phyloP scores from a whole-genome alignment of 768 basidiomycete species.

The Mycena rosella region DNA sequence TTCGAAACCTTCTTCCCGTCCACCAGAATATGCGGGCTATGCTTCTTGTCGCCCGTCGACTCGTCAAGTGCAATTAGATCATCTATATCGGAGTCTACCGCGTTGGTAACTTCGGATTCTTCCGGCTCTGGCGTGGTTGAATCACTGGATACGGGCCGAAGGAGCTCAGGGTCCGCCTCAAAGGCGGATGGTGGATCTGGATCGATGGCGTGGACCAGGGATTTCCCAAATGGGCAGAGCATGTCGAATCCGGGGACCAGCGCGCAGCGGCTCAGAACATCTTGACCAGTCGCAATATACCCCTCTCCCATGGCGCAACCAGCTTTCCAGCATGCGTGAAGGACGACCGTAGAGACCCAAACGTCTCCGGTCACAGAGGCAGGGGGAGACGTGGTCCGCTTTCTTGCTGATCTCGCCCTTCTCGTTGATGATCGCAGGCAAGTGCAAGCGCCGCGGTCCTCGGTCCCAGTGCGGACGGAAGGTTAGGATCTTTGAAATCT shows the following conservation, averaged over 20 bases:
- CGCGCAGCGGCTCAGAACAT: too few relatives aligned
- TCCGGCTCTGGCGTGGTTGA: not conserved
- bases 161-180: too few relatives aligned
- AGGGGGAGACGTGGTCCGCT: slow-evolving; percentile 52
- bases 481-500: slow-evolving; percentile 52
- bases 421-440: slow-evolving; percentile 42
- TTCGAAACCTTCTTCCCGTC: slow-evolving; percentile 2
- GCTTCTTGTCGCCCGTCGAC: not conserved
- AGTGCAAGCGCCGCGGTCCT: slow-evolving; percentile 48
- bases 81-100: slow-evolving; percentile 7
- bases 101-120: not conserved
- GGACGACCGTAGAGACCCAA: slow-evolving; percentile 26
- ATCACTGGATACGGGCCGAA: not conserved
- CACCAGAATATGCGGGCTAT: not conserved
- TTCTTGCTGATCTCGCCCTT: slow-evolving; percentile 38
- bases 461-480: slow-evolving; percentile 55
- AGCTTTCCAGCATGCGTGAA: too few relatives aligned
- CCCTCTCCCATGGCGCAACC: too few relatives aligned
- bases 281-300: too few relatives aligned
- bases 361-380: slow-evolving; percentile 51
- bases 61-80: slow-evolving; percentile 3
- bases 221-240: too few relatives aligned
- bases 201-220: too few relatives aligned
- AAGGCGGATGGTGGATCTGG: too few relatives aligned
- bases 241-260: too few relatives aligned